These are phyloP conservation scores for Cryomyces antarcticus DNA, from an alignment of 495 filamentous ascomycete genomes.

Conservation along the genomic window DNA sequence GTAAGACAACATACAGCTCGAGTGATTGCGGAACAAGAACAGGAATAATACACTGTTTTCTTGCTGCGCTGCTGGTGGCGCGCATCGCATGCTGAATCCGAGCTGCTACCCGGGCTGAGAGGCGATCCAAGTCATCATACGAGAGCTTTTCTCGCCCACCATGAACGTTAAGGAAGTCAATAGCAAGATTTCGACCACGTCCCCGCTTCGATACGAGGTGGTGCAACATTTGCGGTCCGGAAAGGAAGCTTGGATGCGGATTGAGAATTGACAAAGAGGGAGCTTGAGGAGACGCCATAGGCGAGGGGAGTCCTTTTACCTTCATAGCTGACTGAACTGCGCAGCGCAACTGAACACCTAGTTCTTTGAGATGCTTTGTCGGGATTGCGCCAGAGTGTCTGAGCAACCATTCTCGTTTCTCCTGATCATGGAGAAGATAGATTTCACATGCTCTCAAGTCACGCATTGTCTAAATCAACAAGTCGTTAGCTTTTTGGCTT, in stretches of 20 bases:
- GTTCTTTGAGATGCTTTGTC: neutral
- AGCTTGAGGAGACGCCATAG: neutral
- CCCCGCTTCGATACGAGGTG: conserved; percentile 25
- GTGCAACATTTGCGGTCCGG: conserved; percentile 45
- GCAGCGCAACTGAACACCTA: neutral
- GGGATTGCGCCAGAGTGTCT: no score
- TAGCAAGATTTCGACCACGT: conserved; percentile 17
- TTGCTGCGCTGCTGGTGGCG: no score
- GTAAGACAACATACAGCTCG: conserved; percentile 46
- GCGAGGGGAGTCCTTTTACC: neutral
- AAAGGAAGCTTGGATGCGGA: conserved; percentile 26
- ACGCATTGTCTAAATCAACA: no score
- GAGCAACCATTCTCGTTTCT: no score
- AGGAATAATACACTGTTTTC: conserved; percentile 32
- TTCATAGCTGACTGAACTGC: neutral
- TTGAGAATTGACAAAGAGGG: conserved; percentile 39
- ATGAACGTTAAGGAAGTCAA: conserved; percentile 32
- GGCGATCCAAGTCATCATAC: no score
- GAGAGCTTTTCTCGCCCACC: no score
- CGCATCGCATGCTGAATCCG: no score
- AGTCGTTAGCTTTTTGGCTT: no score
- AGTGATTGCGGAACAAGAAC: conserved; percentile 50
- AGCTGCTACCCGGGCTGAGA: no score
- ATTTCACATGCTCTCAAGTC: no score
- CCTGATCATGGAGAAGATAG: no score